These are phyloP conservation scores for Eucalyptus camaldulensis DNA, from an alignment of 345 rosid genomes.

Conservation along the genomic window DNA sequence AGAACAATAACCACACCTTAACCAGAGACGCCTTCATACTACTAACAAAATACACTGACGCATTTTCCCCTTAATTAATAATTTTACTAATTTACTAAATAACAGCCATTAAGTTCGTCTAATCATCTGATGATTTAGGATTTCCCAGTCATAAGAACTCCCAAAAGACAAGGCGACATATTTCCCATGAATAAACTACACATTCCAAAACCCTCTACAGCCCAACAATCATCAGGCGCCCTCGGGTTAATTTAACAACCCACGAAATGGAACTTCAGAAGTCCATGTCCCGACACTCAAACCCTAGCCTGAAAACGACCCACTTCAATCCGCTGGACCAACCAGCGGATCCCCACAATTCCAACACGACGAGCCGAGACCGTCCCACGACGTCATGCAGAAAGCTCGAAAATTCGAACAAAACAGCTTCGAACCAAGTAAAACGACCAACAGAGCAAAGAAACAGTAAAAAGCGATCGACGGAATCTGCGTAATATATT, in stretches of 20 bases:
- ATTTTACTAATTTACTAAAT: neutral
- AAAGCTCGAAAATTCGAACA: neutral
- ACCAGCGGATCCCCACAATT: neutral
- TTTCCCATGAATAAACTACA: neutral
- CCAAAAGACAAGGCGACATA: neutral
- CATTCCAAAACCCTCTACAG: neutral
- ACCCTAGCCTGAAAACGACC: neutral
- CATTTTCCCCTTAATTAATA: neutral
- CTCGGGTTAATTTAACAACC: neutral
- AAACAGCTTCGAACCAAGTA: neutral
- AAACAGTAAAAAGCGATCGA: neutral
- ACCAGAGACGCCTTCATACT: neutral
- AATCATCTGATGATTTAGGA: neutral
- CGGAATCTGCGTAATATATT: neutral
- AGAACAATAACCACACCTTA: neutral
- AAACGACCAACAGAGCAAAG: neutral
- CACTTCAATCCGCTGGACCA: neutral
- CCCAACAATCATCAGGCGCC: neutral
- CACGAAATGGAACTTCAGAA: neutral
- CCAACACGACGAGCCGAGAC: neutral
- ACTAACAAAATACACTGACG: neutral
- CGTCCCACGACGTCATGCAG: neutral
- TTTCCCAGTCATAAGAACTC: neutral
- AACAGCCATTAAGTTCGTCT: neutral
- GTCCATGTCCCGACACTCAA: neutral